Percentiles rank a stretch among this genome's conserved stretches.
phyloP scores from a whole-genome alignment of 2,329 filamentous ascomycete species.

The Coniella lustricola region DNA sequence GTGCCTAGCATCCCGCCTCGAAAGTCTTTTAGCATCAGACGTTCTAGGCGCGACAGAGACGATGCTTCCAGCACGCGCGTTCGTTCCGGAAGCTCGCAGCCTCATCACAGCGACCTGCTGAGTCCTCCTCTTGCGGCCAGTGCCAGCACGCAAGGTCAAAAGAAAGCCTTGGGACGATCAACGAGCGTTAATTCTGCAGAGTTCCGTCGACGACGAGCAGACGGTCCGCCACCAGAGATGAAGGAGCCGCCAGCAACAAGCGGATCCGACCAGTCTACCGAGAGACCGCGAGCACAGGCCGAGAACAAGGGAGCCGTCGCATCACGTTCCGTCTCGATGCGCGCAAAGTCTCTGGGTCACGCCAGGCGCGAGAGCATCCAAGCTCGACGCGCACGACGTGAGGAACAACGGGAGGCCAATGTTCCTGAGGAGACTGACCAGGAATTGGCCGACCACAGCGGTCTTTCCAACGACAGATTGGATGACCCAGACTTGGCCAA shows the following conservation, averaged over 20 bases:
- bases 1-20: constrained; percentile 46
- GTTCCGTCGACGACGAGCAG: constrained; percentile 55
- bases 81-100: constrained; percentile 55
- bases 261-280: constrained; percentile 69
- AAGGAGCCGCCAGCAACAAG: constrained; percentile 65
- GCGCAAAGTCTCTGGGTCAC: constrained; percentile 84
- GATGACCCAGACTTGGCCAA: constrained; percentile 75
- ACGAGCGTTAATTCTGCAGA: constrained; percentile 90
- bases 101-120: constrained; percentile 71
- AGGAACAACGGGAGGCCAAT: constrained; percentile 41
- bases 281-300: constrained; percentile 33
- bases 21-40: constrained; percentile 82
- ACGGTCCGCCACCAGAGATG: constrained; percentile 33
- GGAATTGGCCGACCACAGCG: constrained; percentile 59
- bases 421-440: constrained; percentile 76
- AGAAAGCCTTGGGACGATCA: constrained; percentile 71
- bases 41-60: constrained; percentile 47
- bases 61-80: constrained; percentile 39
- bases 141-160: constrained; percentile 47
- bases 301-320: constrained; percentile 45
- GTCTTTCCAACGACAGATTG: constrained; percentile 53
- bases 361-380: constrained; percentile 89
- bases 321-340: constrained; percentile 55
- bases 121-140: constrained; percentile 63
- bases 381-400: constrained; percentile 67